Evolutionary conservation across 2,329 filamentous ascomycete genomes (phyloP).

Genomic region (Xylaria sp.): DNA sequence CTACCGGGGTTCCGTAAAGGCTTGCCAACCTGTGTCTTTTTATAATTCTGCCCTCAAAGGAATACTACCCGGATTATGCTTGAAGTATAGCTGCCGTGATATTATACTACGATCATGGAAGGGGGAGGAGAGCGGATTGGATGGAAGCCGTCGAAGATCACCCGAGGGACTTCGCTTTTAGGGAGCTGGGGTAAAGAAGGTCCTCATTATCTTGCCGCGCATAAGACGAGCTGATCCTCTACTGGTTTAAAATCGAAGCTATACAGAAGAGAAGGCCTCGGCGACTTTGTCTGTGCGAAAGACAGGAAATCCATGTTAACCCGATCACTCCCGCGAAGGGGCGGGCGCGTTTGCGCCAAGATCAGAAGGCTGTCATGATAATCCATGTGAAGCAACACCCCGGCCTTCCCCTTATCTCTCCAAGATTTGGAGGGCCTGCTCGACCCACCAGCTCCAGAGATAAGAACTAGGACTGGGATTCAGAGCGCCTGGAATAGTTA

Average conservation of each 20-base stretch:
- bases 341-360: constrained; percentile 5
- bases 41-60: neutral
- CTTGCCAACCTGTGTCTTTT: neutral
- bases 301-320: neutral
- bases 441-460: constrained; percentile 35
- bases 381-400: constrained; percentile 12
- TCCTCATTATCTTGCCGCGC: neutral
- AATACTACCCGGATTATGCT: neutral
- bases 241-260: neutral
- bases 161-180: neutral
- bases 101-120: neutral
- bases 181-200: neutral
- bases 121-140: neutral
- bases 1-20: neutral
- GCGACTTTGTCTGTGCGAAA: neutral
- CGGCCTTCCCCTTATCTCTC: constrained; percentile 30
- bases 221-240: constrained; percentile 3
- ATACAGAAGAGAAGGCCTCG: neutral
- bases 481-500: constrained; percentile 17
- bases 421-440: constrained; percentile 15
- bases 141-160: neutral
- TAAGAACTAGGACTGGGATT: constrained; percentile 25
- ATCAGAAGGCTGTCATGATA: constrained; percentile 21
- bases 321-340: constrained; percentile 1
- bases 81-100: neutral